Evolutionary conservation across 179 eudicot species (phyloP), one percentile per base, ranked within the genome.

Genomic region (Silene coronaria): DNA sequence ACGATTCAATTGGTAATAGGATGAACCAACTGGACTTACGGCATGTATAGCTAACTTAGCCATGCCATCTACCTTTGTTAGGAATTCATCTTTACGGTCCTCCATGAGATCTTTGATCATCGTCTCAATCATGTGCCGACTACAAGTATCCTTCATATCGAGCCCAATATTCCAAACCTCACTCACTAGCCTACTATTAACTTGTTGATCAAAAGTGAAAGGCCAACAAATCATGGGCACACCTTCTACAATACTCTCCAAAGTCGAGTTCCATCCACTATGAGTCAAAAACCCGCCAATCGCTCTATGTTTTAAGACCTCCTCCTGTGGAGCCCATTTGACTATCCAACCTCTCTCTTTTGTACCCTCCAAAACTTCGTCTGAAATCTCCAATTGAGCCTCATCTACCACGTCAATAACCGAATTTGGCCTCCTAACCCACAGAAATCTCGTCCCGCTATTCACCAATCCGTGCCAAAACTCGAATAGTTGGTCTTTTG

Each of bases 211-310:
- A 0, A 78, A 80, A 58, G 82, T 80, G 60, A 53, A 84, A 17
- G 93, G 89, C 88, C 90, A 86, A 61, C 88, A 87, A 16, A 86
- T 73, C 93, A 87, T 89, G 0, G 90, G 90, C 75, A 87, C 88
- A 13, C 89, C 86, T 12, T 30, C 87, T 6, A 34, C 79, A 19
- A 87, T 79, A 55, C 88, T 86, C 81, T 87, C 92, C 63, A 87
- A 27, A 0, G 90, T 89, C 59, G 92, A 89, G 77, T 89, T 87
- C 90, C 90, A 89, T 2, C 93, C 89, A 67, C 85, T 80, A 58
- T 89, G 91, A 21, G 89, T 87, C 67, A 87, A 68, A 68, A 87
- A 89, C 23, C 88, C 91, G 3, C 93, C 91, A 2, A 85, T 75
- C 1, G 91, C 86, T 4, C 4, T 60, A 71, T 89, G 93, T 11